A percentile compares a stretch with the other conserved stretches of the same genome.
phyloP scores from a whole-genome alignment of 768 basidiomycete genomes.

The Tricholomella constricta region DNA sequence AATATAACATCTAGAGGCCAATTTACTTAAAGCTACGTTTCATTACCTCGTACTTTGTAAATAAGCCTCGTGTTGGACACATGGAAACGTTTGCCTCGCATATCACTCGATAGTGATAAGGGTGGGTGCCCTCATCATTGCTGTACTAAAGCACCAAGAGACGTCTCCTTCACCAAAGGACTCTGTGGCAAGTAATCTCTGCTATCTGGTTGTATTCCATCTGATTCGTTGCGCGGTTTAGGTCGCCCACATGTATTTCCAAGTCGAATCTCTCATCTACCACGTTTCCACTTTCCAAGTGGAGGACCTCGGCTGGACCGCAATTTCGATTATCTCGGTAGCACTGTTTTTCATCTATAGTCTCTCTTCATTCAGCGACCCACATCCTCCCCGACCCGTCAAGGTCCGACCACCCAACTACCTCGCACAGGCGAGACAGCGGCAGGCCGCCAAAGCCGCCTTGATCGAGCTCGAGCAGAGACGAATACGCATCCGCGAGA shows the following conservation, averaged over 20 bases:
- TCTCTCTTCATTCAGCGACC: conserved; percentile 10
- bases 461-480: conserved; percentile 23
- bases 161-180: neutral
- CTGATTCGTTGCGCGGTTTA: neutral
- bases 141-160: neutral
- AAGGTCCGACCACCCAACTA: conserved; percentile 9
- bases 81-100: neutral
- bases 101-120: neutral
- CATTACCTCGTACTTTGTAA: neutral
- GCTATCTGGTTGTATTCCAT: neutral
- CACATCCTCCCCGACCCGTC: neutral
- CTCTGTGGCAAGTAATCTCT: neutral
- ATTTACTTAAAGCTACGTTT: neutral
- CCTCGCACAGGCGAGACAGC: conserved; percentile 21
- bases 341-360: conserved; percentile 18
- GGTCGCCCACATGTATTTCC: neutral
- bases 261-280: neutral
- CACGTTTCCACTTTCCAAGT: conserved; percentile 11
- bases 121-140: neutral
- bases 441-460: conserved; percentile 20
- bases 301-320: conserved; percentile 16
- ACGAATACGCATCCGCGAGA: conserved; percentile 18
- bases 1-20: too few species aligned
- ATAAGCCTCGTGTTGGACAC: neutral
- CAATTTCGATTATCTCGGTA: conserved; percentile 13